Conservation (phyloP, 2,329 filamentous ascomycete species). For the Verticillium longisporum region DNA sequence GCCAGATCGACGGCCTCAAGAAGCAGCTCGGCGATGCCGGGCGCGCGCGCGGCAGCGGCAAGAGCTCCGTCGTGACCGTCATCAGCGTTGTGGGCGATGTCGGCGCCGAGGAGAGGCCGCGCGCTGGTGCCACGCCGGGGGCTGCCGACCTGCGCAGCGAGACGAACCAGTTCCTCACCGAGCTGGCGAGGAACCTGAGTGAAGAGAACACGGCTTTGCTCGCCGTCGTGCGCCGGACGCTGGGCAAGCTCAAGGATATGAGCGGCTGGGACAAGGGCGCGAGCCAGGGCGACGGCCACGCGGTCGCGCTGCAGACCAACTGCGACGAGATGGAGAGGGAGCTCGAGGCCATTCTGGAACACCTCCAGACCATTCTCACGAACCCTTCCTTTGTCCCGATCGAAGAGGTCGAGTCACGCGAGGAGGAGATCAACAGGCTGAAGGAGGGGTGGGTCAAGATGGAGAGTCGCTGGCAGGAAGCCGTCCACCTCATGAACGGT, state of each 20-base stretch:
- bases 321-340: slow-evolving; percentile 65
- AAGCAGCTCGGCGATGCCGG: slow-evolving; percentile 71
- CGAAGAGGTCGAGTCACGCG: slow-evolving; percentile 87
- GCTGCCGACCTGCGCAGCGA: slow-evolving; percentile 68
- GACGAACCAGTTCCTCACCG: slow-evolving; percentile 85
- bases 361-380: slow-evolving; percentile 77
- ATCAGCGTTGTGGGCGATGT: slow-evolving; percentile 51
- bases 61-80: slow-evolving; percentile 46
- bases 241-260: slow-evolving; percentile 65
- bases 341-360: slow-evolving; percentile 70
- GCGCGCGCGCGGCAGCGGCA: slow-evolving; percentile 51
- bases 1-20: slow-evolving; percentile 84
- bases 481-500: slow-evolving; percentile 81
- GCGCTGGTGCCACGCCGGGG: slow-evolving; percentile 28
- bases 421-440: slow-evolving; percentile 81
- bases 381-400: slow-evolving; percentile 95
- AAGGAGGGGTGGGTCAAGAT: slow-evolving; percentile 88
- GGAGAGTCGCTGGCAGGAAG: slow-evolving; percentile 85
- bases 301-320: slow-evolving; percentile 25
- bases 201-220: slow-evolving; percentile 88
- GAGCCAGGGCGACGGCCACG: slow-evolving; percentile 18
- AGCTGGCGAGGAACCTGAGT: slow-evolving; percentile 73
- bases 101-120: slow-evolving; percentile 38
- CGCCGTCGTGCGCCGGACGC: slow-evolving; percentile 61
- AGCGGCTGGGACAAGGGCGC: slow-evolving; percentile 41